These are phyloP conservation scores for Trichoderma koningii DNA, from an alignment of 2,329 filamentous ascomycete genomes.

Conservation along the genomic window DNA sequence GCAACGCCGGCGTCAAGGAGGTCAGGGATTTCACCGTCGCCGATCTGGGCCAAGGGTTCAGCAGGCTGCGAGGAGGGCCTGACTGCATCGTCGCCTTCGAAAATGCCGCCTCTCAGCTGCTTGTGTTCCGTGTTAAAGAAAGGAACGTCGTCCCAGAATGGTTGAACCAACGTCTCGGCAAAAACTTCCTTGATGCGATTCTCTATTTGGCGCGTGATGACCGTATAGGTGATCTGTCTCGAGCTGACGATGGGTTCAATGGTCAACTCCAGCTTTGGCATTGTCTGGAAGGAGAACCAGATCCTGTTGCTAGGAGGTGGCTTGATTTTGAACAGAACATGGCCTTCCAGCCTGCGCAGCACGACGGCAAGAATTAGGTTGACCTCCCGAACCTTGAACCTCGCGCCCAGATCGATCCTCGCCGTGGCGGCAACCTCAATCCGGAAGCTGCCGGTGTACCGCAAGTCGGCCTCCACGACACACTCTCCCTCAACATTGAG, in stretches of 20 bases:
- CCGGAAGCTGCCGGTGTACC: slow-evolving; percentile 85
- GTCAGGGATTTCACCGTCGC: slow-evolving; percentile 52
- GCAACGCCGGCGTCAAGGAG: slow-evolving; percentile 48
- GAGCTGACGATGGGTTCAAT: slow-evolving; percentile 95
- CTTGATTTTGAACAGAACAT: slow-evolving; percentile 83
- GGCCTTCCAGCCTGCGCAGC: slow-evolving; percentile 81
- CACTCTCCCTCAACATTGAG: slow-evolving; percentile 90
- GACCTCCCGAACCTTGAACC: slow-evolving; percentile 89
- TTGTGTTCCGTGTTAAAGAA: slow-evolving; percentile 83
- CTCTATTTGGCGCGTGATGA: slow-evolving; percentile 91
- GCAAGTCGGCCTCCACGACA: slow-evolving; percentile 80
- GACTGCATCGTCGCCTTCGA: slow-evolving; percentile 46
- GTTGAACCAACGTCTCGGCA: slow-evolving; percentile 84
- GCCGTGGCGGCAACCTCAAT: slow-evolving; percentile 91
- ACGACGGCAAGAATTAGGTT: slow-evolving; percentile 85
- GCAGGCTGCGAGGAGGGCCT: not conserved
- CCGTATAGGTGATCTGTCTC: slow-evolving; percentile 89
- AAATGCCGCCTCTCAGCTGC: slow-evolving; percentile 83
- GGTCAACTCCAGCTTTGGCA: slow-evolving; percentile 90
- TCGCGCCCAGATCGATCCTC: slow-evolving; percentile 82
- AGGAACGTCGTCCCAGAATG: slow-evolving; percentile 95
- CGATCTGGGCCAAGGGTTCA: slow-evolving; percentile 34
- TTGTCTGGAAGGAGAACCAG: slow-evolving; percentile 95
- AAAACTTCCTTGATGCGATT: slow-evolving; percentile 92
- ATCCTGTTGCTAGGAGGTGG: slow-evolving; percentile 91